Conservation (phyloP, 495 filamentous ascomycete species). For the Lentithecium fluviatile region DNA sequence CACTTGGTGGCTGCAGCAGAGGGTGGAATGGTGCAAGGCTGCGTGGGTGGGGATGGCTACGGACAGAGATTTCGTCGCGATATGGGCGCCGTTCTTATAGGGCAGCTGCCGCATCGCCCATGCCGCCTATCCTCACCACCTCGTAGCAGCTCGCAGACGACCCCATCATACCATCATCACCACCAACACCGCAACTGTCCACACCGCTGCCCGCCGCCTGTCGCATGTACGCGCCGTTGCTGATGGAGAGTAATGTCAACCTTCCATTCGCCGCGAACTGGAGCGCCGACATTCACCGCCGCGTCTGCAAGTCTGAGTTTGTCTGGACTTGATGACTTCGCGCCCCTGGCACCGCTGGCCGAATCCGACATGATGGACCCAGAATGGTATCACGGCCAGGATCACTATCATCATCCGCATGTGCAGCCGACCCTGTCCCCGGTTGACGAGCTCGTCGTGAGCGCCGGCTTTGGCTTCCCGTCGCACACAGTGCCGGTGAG, state of each 20-base stretch:
- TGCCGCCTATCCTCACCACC: too few species aligned
- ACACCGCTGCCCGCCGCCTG: background rate
- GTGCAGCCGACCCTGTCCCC: slow-evolving; percentile 12
- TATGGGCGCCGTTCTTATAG: too few species aligned
- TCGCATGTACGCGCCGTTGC: slow-evolving; percentile 15
- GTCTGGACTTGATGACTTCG: slow-evolving; percentile 32
- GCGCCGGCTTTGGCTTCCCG: slow-evolving; percentile 4
- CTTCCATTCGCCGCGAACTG: slow-evolving; percentile 17
- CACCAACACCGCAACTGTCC: background rate
- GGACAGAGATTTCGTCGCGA: too few species aligned
- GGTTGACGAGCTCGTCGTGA: slow-evolving; percentile 5
- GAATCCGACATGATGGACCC: slow-evolving; percentile 17
- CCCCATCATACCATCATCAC: background rate
- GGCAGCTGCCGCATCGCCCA: too few species aligned
- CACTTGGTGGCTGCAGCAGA: too few species aligned
- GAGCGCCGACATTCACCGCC: slow-evolving; percentile 30
- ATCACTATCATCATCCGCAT: background rate
- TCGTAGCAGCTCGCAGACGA: background rate
- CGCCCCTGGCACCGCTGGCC: slow-evolving; percentile 8
- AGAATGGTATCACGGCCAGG: slow-evolving; percentile 18
- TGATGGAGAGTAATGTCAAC: slow-evolving; percentile 33
- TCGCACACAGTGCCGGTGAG: slow-evolving; percentile 11
- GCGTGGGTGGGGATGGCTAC: too few species aligned
- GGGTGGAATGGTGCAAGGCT: too few species aligned
- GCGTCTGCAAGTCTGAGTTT: slow-evolving; percentile 29